phyloP scores from a whole-genome alignment of 768 basidiomycete species.

The Auricularia sp. region DNA sequence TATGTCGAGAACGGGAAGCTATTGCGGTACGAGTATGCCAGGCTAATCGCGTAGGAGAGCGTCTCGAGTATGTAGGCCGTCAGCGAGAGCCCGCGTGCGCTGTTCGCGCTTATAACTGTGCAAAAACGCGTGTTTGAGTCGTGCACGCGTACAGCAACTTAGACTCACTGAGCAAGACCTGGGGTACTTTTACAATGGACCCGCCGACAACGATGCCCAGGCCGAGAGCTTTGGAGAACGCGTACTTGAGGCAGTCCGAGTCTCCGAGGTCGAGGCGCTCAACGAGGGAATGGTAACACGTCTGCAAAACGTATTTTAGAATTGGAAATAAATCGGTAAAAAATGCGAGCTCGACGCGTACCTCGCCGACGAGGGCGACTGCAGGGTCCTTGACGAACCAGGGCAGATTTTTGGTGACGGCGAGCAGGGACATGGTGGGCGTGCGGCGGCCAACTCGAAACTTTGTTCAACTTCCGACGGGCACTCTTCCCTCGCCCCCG shows the following conservation, averaged over 20 bases:
- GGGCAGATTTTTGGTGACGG: conserved; percentile 77
- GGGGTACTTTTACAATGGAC: conserved; percentile 92
- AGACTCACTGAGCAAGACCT: conserved; percentile 70
- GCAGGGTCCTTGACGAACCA: conserved; percentile 77
- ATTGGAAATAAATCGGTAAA: background rate
- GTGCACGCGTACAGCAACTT: too few relatives aligned
- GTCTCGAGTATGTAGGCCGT: conserved; percentile 87
- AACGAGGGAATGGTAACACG: conserved; percentile 85
- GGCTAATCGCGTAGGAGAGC: conserved; percentile 77
- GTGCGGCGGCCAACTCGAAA: background rate
- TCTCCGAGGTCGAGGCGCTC: conserved; percentile 74
- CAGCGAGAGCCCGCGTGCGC: conserved; percentile 81
- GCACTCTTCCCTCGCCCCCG: background rate
- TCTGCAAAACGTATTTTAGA: conserved; percentile 32
- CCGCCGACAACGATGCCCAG: conserved; percentile 89
- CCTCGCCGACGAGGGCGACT: conserved; percentile 72
- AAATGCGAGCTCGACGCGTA: conserved; percentile 20
- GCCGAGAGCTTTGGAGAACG: conserved; percentile 85
- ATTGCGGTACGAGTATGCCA: conserved; percentile 78
- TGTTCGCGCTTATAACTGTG: conserved; percentile 58
- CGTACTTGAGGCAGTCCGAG: conserved; percentile 79
- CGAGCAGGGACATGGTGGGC: conserved; percentile 33
- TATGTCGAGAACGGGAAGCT: conserved; percentile 94
- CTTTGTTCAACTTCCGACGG: background rate
- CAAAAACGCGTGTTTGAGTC: background rate